Evolutionary conservation across 495 filamentous ascomycete species (phyloP), one percentile per base, ranked within the genome.

Genomic region (Penicillium simplicissimum): DNA sequence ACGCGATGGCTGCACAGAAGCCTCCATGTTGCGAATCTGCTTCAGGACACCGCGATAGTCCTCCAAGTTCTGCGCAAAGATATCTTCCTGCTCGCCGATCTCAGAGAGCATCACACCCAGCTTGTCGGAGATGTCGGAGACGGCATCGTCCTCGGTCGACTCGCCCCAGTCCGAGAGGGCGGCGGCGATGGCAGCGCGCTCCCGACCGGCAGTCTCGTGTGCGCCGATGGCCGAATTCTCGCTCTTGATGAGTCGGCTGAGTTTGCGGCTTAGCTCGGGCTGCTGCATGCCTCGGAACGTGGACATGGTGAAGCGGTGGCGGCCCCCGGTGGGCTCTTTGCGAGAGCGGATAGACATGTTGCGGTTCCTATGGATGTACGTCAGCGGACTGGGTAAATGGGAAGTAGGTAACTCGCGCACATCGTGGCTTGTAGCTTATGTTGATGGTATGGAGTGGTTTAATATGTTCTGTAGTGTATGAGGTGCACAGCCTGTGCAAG

Each of bases 101-200:
- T 97, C 95, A 0, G 88, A 87, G 53, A 98, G 79, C 68, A 98
- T 78, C 35, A 98, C 95, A 34, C 91, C 96, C 43, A 98, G 77
- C 78, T 98, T 98, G 79, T 98, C 96, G 59, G 88, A 88, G 58
- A 98, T 83, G 71, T 97, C 94, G 9, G 86, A 90, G 66, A 98
- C 77, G 38, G 88, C 87, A 49, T 95, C 92, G 71, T 98, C 95
- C 4, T 82, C 81, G 3, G 93, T 95, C 43, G 88, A 83, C 72
- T 97, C 93, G 55, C 95, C 96, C 96, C 96, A 98, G 58, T 97
- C 95, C 6, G 90, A 93, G n/a, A 98, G 85, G 77, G 97, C 92
- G 2, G 86, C 84, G 9, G 93, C 94, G 67, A 97, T 89, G 15
- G 87, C 85, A 38, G 90, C 75, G 58, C 92, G 90, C 75, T 95